Evolutionary conservation across 163 green algal species (phyloP), one percentile per base, ranked within the genome.

Genomic region (Scenedesmus sp.): DNA sequence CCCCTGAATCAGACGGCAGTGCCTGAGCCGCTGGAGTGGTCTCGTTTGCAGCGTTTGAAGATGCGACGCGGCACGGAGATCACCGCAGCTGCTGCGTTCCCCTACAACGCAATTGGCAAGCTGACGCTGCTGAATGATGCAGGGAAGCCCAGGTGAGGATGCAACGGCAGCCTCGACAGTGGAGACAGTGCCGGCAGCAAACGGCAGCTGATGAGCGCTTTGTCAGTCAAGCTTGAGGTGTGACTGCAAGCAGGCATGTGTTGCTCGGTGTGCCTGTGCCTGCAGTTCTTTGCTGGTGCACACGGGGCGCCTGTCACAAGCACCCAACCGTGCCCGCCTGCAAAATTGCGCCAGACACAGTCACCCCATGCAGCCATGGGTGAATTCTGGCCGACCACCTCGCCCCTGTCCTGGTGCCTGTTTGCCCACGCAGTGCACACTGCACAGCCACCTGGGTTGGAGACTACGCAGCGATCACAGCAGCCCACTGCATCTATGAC

Each of bases 401-500:
- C 7, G 56, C 22, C n/a, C n/a, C 20, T 76, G 7, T 18, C 24
- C 7, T 76, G 65, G 30, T 20, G 18, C 18, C 65, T 76, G 65
- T 4, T 56, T 76, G 65, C 30, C 30, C 30, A 22, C 20, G 30
- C 65, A 76, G 65, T 40, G 65, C 30, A 20, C 65, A 76, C 65
- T 76, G 65, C 65, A 76, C 65, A 76, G 65, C 65, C 65, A 76
- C 65, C 9, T 76, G 65, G 65, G 40, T 76, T 3, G 65, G 65
- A 33, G 65, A 76, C 30, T 76, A 76, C 26, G 65, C 65, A 40
- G 65, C 65, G 16, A 76, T 76, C 65, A 76, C 65, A 76, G 65
- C 65, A 76, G 65, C 65, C 9, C 65, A 76, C 65, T 76, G 65
- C 30, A 76, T 76, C 65, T 76, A 76, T 7, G 65, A 76, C 65